A percentile compares a stretch with the other conserved stretches of the same genome.
phyloP scores from a whole-genome alignment of 2,329 filamentous ascomycete species.

The Fusarium aywerte region DNA sequence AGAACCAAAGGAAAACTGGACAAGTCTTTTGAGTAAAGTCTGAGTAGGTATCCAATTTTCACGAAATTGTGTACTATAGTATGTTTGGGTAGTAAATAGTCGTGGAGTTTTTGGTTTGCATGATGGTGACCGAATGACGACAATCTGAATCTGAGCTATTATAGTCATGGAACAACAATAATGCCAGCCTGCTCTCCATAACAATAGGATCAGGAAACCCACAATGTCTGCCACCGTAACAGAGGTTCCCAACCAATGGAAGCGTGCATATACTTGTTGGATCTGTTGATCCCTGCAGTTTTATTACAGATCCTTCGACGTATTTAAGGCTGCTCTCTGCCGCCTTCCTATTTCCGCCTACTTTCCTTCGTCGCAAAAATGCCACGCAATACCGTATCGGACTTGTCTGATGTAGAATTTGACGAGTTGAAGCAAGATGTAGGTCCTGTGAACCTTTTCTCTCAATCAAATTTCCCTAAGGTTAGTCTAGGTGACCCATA shows the following conservation, averaged over 20 bases:
- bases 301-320: background rate
- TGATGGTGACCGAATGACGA: too few relatives aligned
- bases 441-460: background rate
- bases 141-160: too few relatives aligned
- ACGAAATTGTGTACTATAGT: too few relatives aligned
- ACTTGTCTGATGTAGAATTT: background rate
- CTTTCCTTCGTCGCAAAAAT: background rate
- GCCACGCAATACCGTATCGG: background rate
- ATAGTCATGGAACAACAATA: too few relatives aligned
- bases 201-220: background rate
- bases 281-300: background rate
- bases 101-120: too few relatives aligned
- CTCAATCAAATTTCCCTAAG: background rate
- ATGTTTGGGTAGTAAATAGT: background rate
- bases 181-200: background rate
- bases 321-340: background rate
- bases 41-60: too few relatives aligned
- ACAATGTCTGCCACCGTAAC: background rate
- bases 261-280: background rate
- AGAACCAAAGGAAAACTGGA: constrained; percentile 26
- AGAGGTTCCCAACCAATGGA: background rate
- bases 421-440: background rate
- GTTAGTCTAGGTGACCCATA: background rate
- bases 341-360: background rate
- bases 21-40: too few relatives aligned